Evolutionary conservation across 768 basidiomycete species (phyloP), one percentile per base, ranked within the genome.

Genomic region (Mycena maculata): DNA sequence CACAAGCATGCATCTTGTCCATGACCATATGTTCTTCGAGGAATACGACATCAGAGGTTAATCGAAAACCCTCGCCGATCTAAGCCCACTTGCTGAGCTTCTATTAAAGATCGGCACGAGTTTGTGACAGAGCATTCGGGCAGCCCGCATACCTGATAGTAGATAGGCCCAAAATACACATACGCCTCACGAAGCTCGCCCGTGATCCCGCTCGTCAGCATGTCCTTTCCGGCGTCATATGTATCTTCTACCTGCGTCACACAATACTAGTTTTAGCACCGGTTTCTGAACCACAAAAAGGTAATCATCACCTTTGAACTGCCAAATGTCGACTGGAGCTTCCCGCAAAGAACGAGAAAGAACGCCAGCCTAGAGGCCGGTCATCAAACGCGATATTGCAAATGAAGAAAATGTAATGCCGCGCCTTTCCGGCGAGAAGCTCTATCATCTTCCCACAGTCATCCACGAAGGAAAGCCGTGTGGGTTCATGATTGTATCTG

Each of bases 391-490:
- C 13, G 38, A 54, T 56, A 49, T 23, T 33, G 25, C 18, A 20
- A 52, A 50, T 39, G 25, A 58, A 42, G n/a, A 41, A 41, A 49
- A 58, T n/a, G n/a, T n/a, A n/a, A n/a, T 15, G 18, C 28, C 38
- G 41, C 63, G 92, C 94, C 87, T 99, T 99, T 55, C 98, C 97
- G 15, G 96, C 93, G 33, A 99, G 82, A 23, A 98, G 84, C 79
- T 99, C 98, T 58, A 99, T 98, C 98, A 99, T 99, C 84, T 99
- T 99, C 53, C 98, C 30, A 99, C 98, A 27, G 98, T 99, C 96
- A 96, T 98, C 60, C 97, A 93, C 63, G 95, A 97, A 6, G 98
- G 98, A 85, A 99, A 99, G 75, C 98, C 98, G 80, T 99, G 98
- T 4, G 98, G 98, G 77, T 99, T 99, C 97, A 99, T 99, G 82